phyloP scores from a whole-genome alignment of 176 grass and related monocot genomes.

The Elymus sibiricus region DNA sequence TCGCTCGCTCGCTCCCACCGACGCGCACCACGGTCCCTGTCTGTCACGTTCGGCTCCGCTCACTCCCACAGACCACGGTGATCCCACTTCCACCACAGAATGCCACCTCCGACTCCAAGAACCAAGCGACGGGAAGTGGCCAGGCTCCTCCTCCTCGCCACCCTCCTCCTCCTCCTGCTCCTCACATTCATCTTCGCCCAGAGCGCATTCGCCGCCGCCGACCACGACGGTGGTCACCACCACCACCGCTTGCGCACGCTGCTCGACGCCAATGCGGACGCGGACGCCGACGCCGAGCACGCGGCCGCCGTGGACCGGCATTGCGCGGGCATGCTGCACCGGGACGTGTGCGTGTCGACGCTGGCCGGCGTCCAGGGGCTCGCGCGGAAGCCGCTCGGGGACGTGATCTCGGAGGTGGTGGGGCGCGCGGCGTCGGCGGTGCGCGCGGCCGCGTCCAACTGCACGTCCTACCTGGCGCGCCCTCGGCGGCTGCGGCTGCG shows the following conservation, averaged over 20 bases:
- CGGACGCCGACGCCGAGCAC: neutral
- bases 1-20: neutral
- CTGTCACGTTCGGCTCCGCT: constrained; percentile 18
- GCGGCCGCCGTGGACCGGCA: constrained; percentile 43
- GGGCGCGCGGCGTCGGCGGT: constrained; percentile 53
- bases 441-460: constrained; percentile 50
- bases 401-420: constrained; percentile 57
- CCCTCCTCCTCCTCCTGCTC: constrained; percentile 25
- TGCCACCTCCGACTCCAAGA: constrained; percentile 19
- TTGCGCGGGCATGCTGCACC: constrained; percentile 77
- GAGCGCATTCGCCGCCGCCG: neutral
- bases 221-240: neutral
- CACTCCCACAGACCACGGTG: neutral
- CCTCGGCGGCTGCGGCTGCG: constrained; percentile 35
- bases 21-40: constrained; percentile 12
- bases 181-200: constrained; percentile 18
- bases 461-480: constrained; percentile 53
- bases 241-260: neutral
- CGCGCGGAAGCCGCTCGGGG: constrained; percentile 30
- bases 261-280: neutral
- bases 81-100: constrained; percentile 19
- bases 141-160: constrained; percentile 9
- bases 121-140: neutral
- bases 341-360: constrained; percentile 67
- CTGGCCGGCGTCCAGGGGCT: constrained; percentile 35